Evolutionary conservation across 331 rosid genomes (phyloP).

Genomic region (Arachis monticola): DNA sequence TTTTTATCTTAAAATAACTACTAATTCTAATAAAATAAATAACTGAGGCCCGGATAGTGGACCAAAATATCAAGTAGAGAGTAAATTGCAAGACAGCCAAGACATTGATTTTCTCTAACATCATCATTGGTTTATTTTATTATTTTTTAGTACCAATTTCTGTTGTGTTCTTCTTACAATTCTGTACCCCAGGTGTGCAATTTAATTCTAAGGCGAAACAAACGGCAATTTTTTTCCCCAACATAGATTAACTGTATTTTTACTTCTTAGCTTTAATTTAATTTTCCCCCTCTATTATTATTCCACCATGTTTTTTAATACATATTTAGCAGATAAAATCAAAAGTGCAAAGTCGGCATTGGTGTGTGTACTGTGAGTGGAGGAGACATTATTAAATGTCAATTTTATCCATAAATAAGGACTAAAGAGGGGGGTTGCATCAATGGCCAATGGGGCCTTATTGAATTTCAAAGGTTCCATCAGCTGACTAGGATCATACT

Average conservation of each 20-base stretch:
- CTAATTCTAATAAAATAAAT: too few relatives aligned
- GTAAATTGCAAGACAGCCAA: conserved; percentile 19
- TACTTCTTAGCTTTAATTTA: neutral
- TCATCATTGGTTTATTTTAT: neutral
- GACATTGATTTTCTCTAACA: neutral
- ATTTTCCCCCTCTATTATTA: neutral
- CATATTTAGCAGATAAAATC: neutral
- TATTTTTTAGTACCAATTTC: neutral
- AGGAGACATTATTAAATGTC: neutral
- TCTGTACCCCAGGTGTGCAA: neutral
- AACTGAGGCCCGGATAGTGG: neutral
- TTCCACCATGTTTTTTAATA: neutral
- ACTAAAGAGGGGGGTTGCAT: neutral
- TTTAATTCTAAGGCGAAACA: neutral
- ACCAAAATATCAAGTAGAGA: neutral
- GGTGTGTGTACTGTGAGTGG: neutral
- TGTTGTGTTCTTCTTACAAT: conserved; percentile 18
- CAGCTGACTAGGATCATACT: conserved; percentile 43
- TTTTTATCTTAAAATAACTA: too few relatives aligned
- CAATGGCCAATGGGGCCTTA: conserved; percentile 21
- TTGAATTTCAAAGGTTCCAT: neutral
- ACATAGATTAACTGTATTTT: too few relatives aligned
- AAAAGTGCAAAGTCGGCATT: neutral
- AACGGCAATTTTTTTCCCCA: neutral
- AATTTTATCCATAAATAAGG: neutral